Evolutionary conservation across 495 filamentous ascomycete species (phyloP).

Genomic region (Tuber umbilicatum): DNA sequence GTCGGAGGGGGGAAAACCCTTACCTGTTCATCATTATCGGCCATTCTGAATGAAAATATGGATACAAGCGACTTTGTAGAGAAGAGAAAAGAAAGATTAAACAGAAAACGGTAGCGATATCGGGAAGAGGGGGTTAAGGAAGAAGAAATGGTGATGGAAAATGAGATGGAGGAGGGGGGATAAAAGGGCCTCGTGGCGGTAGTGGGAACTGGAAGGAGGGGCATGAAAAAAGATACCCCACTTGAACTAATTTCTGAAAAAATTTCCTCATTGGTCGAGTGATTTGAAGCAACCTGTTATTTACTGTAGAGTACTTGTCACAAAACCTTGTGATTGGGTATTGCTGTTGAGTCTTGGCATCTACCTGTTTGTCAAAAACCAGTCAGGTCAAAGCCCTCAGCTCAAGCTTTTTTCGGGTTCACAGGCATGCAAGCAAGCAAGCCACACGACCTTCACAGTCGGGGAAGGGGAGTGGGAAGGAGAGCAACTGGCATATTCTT

Average conservation of each 20-base stretch:
- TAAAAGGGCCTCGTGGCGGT: constrained; percentile 36
- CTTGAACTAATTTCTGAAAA: constrained; percentile 11
- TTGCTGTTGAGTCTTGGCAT: not conserved
- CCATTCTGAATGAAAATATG: constrained; percentile 47
- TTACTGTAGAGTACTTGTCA: constrained; percentile 16
- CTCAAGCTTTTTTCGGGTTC: not conserved
- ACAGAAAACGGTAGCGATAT: constrained; percentile 20
- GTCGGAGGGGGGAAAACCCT: constrained; percentile 21
- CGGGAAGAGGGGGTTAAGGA: constrained; percentile 24
- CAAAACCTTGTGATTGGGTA: not conserved
- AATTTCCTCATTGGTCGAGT: constrained; percentile 15
- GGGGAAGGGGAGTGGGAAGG: not conserved
- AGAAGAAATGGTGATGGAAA: constrained; percentile 38
- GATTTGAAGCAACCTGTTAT: constrained; percentile 20
- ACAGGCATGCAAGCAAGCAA: not conserved
- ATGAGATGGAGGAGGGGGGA: constrained; percentile 35
- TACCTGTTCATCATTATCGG: constrained; percentile 57
- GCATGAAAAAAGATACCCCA: constrained; percentile 39
- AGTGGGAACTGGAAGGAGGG: constrained; percentile 33
- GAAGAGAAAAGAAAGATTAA: constrained; percentile 32
- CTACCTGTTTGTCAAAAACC: not conserved
- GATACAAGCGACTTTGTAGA: constrained; percentile 41
- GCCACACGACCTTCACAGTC: not conserved
- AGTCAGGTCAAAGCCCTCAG: not conserved
- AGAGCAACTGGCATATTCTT: not conserved